phyloP scores from a whole-genome alignment of 2,329 filamentous ascomycete genomes.

The Fusarium sp. region DNA sequence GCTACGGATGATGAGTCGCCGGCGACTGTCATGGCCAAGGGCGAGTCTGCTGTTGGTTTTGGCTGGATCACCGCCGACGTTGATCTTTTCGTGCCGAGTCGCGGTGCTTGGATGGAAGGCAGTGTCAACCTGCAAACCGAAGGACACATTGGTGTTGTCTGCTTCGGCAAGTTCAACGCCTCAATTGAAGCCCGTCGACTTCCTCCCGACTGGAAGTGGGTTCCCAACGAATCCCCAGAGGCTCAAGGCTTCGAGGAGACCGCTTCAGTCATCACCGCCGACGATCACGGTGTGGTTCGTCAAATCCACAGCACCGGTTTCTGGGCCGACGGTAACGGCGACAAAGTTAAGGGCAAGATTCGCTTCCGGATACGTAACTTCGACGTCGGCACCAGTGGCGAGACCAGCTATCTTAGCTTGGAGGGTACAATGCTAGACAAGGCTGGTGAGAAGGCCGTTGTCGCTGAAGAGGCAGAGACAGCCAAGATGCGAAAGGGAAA shows the following conservation, averaged over 20 bases:
- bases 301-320: constrained; percentile 71
- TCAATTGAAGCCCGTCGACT: constrained; percentile 82
- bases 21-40: constrained; percentile 64
- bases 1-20: constrained; percentile 61
- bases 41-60: constrained; percentile 88
- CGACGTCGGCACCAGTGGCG: constrained; percentile 79
- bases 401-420: constrained; percentile 83
- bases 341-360: constrained; percentile 75
- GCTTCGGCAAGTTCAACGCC: constrained; percentile 92
- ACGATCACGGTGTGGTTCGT: constrained; percentile 63
- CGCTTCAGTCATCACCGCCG: constrained; percentile 53
- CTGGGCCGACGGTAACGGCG: constrained; percentile 78
- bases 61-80: constrained; percentile 91
- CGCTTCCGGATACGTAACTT: constrained; percentile 86
- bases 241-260: constrained; percentile 55
- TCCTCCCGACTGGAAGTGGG: constrained; percentile 83
- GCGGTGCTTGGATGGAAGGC: constrained; percentile 80
- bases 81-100: constrained; percentile 80
- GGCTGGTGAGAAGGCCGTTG: constrained; percentile 70
- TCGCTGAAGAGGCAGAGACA: constrained; percentile 57
- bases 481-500: constrained; percentile 50
- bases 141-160: constrained; percentile 87
- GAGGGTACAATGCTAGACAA: constrained; percentile 85
- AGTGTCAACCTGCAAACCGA: constrained; percentile 87
- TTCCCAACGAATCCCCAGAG: constrained; percentile 63